Evolutionary conservation across 169 alveolate species (phyloP).

Genomic region (Eimeria zaria): DNA sequence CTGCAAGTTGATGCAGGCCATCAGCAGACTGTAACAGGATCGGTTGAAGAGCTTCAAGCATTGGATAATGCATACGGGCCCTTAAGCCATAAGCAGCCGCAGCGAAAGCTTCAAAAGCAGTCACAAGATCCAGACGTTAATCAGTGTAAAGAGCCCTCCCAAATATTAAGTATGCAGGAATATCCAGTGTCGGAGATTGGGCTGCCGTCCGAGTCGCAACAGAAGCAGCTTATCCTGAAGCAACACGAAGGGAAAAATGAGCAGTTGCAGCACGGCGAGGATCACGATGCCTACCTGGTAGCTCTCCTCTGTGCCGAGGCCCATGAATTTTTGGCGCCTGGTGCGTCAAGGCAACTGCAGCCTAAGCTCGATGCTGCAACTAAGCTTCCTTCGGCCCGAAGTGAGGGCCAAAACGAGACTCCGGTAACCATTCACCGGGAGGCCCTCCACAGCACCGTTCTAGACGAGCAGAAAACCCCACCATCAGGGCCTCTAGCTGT

Average conservation of each 20-base stretch:
- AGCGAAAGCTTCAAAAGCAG: constrained; percentile 16
- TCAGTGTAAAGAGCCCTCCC: not conserved
- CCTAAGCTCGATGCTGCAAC: not conserved
- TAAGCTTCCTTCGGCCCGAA: not conserved
- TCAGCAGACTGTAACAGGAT: not conserved
- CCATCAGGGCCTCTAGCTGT: not conserved
- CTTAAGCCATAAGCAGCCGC: not conserved
- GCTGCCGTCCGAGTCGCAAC: not conserved
- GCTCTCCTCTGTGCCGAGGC: constrained; percentile 34
- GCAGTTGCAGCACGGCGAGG: constrained; percentile 10
- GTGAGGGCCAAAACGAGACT: not conserved
- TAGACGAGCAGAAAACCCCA: not conserved
- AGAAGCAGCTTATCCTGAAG: not conserved
- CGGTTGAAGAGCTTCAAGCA: not conserved
- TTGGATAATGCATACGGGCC: not conserved
- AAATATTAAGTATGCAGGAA: not conserved
- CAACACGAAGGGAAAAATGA: not conserved
- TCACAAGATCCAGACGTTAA: not conserved
- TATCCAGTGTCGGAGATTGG: not conserved
- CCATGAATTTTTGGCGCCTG: not conserved
- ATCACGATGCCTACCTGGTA: constrained; percentile 51
- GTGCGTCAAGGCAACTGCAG: not conserved
- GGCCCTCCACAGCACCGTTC: not conserved
- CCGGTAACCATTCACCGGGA: not conserved
- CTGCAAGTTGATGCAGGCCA: not conserved